phyloP scores from a whole-genome alignment of 2,329 filamentous ascomycete species.

The Phialophora verrucosa region DNA sequence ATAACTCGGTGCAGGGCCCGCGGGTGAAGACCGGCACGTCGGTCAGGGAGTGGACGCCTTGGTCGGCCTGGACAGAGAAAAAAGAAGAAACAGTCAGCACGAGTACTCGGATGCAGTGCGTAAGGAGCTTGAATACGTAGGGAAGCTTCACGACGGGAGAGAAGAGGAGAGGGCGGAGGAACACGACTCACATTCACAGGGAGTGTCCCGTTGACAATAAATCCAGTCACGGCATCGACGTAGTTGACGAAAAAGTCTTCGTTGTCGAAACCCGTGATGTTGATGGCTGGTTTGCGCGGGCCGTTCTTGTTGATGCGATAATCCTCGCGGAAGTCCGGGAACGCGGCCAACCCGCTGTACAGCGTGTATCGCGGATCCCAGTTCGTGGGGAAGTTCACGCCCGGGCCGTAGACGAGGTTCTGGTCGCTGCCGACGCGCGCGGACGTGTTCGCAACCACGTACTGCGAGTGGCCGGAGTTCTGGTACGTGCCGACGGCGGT shows the following conservation, averaged over 20 bases:
- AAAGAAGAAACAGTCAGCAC: neutral
- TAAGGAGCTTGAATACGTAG: neutral
- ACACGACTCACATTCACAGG: slow-evolving; percentile 52
- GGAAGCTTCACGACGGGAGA: neutral
- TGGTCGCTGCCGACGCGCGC: slow-evolving; percentile 59
- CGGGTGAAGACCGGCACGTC: slow-evolving; percentile 79
- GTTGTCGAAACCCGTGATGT: slow-evolving; percentile 56
- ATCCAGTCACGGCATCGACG: slow-evolving; percentile 68
- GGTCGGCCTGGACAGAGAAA: slow-evolving; percentile 50
- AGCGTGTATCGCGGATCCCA: slow-evolving; percentile 86
- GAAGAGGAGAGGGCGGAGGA: neutral
- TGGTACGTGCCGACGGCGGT: slow-evolving; percentile 75
- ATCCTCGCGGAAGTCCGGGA: slow-evolving; percentile 77
- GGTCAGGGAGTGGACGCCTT: slow-evolving; percentile 78
- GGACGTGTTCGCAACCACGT: slow-evolving; percentile 60
- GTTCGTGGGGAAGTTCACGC: slow-evolving; percentile 77
- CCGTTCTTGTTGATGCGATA: slow-evolving; percentile 72
- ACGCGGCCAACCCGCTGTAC: slow-evolving; percentile 71
- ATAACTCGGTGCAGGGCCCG: slow-evolving; percentile 78
- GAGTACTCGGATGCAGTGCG: neutral
- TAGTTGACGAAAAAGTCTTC: slow-evolving; percentile 71
- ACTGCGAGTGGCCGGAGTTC: slow-evolving; percentile 75
- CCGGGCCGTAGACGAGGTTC: slow-evolving; percentile 69
- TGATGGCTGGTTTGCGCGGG: slow-evolving; percentile 66
- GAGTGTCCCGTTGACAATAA: slow-evolving; percentile 77